Base-by-base conservation (phyloP, 345 rosid species). In the Lagerstroemia speciosa region DNA sequence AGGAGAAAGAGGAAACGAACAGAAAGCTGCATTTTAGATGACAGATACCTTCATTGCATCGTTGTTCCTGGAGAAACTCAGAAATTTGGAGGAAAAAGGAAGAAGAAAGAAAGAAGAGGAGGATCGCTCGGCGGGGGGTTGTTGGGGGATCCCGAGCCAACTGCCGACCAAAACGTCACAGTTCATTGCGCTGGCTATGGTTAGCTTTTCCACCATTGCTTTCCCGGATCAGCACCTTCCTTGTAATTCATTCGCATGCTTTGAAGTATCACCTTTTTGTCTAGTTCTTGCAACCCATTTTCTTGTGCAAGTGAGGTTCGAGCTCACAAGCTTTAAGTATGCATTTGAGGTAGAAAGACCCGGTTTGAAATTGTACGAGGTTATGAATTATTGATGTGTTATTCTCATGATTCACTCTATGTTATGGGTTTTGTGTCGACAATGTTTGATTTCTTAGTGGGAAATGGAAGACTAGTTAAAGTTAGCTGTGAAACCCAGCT, bases 171-270 rank as follows among this genome's bases (percentile, higher is more conserved):
- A 67, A 81, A 30, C 40, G 81, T 78, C 78, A 78, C 84, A 66
- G 81, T 81, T 62, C 84, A 81, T 74, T 78, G 84, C 79, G 75
- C 84, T 20, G 84, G 84, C 32, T 81, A 64, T 40, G 81, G 84
- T 78, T 26, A 67, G 71, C 75, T 73, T 30, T 64, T 67, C 48
- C 7, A 46, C 33, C 45, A 58, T 37, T 43, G 10, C 12, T 24
- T 63, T 26, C 43, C 11, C 29, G 34, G 30, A 9, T n/a, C n/a
- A n/a, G n/a, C n/a, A n/a, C n/a, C n/a, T n/a, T n/a, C n/a, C n/a
- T n/a, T n/a, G n/a, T n/a, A 19, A 16, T 32, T 19, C 12, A 15
- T 5, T 69, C 19, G 45, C 30, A 65, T 33, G 52, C 66, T 34
- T 15, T 43, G 64, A 34, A 32, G 29, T 15, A n/a, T 15, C 53